Evolutionary conservation across 1,284 basidiomycete genomes (phyloP), one percentile per base, ranked within the genome.

Genomic region (Tylopilus orsonianus): DNA sequence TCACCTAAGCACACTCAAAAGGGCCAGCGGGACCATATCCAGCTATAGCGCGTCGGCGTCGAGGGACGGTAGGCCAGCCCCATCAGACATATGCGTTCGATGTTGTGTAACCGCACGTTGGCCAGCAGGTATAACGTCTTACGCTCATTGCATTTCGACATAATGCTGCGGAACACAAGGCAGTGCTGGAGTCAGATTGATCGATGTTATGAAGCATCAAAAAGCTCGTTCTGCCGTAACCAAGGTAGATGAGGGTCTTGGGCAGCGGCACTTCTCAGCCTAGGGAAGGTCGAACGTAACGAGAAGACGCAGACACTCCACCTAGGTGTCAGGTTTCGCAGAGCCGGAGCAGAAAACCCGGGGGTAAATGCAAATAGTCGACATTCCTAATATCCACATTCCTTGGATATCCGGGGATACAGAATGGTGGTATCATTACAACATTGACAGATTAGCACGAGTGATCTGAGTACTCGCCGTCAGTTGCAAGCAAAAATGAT

Each of bases 1-100:
- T 52, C 40, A 41, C 48, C 59, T 22, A 52, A 65, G 41, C 20
- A 44, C 38, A 41, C 61, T 58, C 37, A 41, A 60, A 53, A 50
- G 32, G 47, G 59, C 48, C 38, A 22, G 14, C 33, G 44, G 8
- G 35, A 36, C n/a, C 41, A 18, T 26, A 38, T 42, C 52, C 48
- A 18, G 41, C 41, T 56, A 55, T 50, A 23, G 52, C 18, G 35
- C 42, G 26, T 48, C 47, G 36, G 24, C 48, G 35, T 53, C 27
- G 40, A 59, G 46, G 52, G 43, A 58, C 48, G 27, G 27, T 23
- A 41, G 14, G 2, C 6, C 23, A 26, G 34, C 20, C 24, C 32
- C 44, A 49, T 56, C 54, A 49, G 34, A 49, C 48, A 32, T 35
- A 39, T 36, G 38, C 7, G n/a, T n/a, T n/a, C 35, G 12, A 30